A percentile compares a stretch with the other conserved stretches of the same genome.
These are phyloP conservation scores for Candida berthetii DNA, from an alignment of 805 yeast species.

Conservation along the genomic window DNA sequence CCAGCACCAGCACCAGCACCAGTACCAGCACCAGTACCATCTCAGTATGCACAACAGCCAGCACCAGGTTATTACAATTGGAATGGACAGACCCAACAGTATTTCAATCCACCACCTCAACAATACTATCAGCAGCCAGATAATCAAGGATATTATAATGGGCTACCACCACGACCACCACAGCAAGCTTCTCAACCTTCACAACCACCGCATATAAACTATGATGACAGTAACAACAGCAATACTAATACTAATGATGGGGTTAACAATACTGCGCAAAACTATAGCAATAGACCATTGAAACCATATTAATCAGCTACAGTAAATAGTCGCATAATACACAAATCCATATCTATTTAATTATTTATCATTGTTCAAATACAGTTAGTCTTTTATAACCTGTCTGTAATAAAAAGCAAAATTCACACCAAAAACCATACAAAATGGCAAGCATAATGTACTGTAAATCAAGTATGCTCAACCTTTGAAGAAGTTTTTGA, in stretches of 20 bases:
- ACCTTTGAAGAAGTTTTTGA: constrained; percentile 37
- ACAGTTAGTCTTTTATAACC: too few species aligned
- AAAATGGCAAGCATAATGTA: not conserved
- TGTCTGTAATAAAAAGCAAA: too few species aligned
- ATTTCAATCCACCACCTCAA: not conserved
- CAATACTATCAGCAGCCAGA: not conserved
- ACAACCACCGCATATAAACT: too few species aligned
- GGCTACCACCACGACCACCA: too few species aligned
- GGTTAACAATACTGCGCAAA: not conserved
- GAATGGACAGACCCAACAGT: not conserved
- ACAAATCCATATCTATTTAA: not conserved
- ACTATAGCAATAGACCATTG: not conserved
- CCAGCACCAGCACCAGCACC: not conserved
- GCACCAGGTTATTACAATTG: not conserved
- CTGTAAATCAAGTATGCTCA: constrained; percentile 1
- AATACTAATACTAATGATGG: too few species aligned
- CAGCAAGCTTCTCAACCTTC: too few species aligned
- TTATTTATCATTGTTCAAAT: too few species aligned
- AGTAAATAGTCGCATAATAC: constrained; percentile 2
- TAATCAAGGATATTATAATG: not conserved
- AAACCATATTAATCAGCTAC: not conserved
- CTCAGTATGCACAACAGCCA: not conserved
- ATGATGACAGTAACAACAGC: not conserved
- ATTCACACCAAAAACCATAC: too few species aligned
- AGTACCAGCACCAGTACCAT: not conserved